Conservation (phyloP, 2,329 filamentous ascomycete species). For the Pseudocercospora cruenta region DNA sequence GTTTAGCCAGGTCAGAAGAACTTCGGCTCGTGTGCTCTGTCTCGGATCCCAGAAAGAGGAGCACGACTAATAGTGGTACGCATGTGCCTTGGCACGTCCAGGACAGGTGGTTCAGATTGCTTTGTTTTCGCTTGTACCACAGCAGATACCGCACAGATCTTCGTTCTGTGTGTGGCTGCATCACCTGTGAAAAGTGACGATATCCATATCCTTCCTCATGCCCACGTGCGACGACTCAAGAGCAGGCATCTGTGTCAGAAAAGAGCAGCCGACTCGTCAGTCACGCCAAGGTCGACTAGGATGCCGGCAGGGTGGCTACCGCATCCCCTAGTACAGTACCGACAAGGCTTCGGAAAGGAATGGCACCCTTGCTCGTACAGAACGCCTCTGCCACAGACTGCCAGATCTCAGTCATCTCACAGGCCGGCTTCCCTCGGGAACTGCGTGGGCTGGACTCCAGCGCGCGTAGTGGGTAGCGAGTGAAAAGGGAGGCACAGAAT, state of each 20-base stretch:
- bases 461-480: background rate
- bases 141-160: background rate
- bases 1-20: background rate
- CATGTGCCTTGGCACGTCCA: background rate
- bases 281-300: background rate
- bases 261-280: conserved; percentile 4
- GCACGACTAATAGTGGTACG: background rate
- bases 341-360: conserved; percentile 15
- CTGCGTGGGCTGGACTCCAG: conserved; percentile 6
- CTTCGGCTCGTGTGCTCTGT: background rate
- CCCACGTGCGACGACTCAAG: background rate
- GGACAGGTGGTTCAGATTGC: background rate
- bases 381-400: conserved; percentile 6
- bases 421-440: conserved; percentile 12
- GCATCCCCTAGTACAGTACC: background rate
- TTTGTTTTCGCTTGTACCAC: background rate
- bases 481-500: conserved; percentile 7
- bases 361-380: conserved; percentile 8
- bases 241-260: background rate
- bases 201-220: background rate
- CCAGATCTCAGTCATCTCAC: conserved; percentile 11
- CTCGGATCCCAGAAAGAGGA: background rate
- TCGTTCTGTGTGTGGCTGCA: background rate
- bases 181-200: background rate
- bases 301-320: background rate